These are phyloP conservation scores for Vitis riparia DNA, from an alignment of 164 flowering plant species.

Conservation along the genomic window DNA sequence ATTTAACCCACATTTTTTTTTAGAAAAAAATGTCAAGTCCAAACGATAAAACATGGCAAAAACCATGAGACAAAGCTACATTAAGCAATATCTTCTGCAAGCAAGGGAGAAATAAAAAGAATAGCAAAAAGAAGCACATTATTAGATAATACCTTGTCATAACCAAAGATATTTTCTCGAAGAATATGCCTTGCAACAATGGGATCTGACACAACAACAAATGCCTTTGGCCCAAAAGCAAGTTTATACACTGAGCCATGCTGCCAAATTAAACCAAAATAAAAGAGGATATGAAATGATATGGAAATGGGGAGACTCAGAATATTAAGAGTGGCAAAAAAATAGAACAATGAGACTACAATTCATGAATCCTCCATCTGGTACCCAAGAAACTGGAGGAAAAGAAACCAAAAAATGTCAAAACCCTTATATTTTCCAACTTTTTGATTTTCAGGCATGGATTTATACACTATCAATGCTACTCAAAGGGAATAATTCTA, in stretches of 20 bases:
- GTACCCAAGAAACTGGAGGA: not conserved
- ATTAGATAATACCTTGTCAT: constrained; percentile 78
- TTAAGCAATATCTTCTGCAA: no score
- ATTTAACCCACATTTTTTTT: no score
- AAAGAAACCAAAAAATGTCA: not conserved
- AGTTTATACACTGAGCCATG: constrained; percentile 95
- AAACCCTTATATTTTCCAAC: no score
- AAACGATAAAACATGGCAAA: no score
- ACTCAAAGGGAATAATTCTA: no score
- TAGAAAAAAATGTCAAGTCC: no score
- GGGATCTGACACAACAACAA: constrained; percentile 96
- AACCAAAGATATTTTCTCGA: constrained; percentile 86
- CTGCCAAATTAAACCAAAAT: constrained; percentile 41
- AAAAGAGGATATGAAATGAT: not conserved
- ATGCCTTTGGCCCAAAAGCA: constrained; percentile 96
- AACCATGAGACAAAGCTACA: no score
- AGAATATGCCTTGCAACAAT: constrained; percentile 89
- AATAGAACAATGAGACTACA: not conserved
- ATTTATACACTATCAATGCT: no score
- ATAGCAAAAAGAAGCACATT: not conserved
- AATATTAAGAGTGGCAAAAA: not conserved
- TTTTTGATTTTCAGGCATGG: no score
- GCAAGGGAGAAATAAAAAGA: no score
- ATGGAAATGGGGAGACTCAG: not conserved
- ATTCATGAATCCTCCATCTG: not conserved